Conservation (phyloP, 2,329 filamentous ascomycete species). For the Aureobasidium namibiae region DNA sequence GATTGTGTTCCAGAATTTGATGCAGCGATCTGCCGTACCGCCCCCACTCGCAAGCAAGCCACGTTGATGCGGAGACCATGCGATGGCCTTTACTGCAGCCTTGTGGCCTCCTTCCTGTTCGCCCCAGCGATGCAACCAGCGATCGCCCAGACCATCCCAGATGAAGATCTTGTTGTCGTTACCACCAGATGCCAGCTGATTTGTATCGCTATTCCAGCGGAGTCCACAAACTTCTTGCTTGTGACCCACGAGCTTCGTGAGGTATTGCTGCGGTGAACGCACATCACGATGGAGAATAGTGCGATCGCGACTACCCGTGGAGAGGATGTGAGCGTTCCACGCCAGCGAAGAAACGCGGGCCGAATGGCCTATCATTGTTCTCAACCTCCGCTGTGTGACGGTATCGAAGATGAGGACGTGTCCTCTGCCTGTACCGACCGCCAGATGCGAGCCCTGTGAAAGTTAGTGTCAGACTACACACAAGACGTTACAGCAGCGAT, state of each 20-base stretch:
- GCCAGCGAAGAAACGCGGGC: constrained; percentile 87
- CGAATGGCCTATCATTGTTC: constrained; percentile 96
- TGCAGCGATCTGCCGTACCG: constrained; percentile 88
- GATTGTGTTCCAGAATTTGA: constrained; percentile 93
- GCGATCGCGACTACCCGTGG: constrained; percentile 87
- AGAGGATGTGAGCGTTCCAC: constrained; percentile 97
- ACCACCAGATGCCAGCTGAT: constrained; percentile 87
- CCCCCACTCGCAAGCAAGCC: constrained; percentile 91
- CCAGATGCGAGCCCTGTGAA: constrained; percentile 71
- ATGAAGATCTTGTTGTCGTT: constrained; percentile 99
- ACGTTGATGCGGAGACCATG: constrained; percentile 94
- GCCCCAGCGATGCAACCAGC: constrained; percentile 85
- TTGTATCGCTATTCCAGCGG: constrained; percentile 94
- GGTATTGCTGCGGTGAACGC: constrained; percentile 80
- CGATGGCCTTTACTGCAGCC: constrained; percentile 93
- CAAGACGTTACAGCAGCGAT: not conserved
- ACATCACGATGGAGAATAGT: constrained; percentile 95
- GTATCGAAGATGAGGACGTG: constrained; percentile 98
- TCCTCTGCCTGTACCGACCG: constrained; percentile 90
- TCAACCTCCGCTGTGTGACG: constrained; percentile 70
- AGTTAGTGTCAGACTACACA: not conserved
- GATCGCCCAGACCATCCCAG: constrained; percentile 92
- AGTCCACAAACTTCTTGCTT: constrained; percentile 97
- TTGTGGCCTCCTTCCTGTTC: constrained; percentile 94
- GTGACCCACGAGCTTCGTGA: constrained; percentile 80